Percentiles rank a stretch among this genome's conserved stretches.
Conservation (phyloP, 2,329 filamentous ascomycete genomes). For the Arachnomyces sp. region DNA sequence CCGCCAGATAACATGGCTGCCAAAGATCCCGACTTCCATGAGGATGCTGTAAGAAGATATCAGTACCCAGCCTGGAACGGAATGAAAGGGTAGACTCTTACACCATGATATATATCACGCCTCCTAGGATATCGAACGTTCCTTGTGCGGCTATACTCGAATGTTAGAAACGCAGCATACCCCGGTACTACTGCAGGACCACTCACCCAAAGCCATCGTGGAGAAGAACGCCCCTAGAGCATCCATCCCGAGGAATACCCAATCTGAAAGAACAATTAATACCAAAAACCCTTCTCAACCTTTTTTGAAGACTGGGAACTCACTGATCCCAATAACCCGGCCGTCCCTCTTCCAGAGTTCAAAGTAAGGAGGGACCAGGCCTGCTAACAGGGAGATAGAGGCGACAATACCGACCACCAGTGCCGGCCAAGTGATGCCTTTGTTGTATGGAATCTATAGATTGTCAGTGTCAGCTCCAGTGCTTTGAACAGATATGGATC, state of each 20-base stretch:
- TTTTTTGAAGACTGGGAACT: conserved; percentile 13
- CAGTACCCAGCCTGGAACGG: neutral
- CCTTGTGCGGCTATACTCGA: conserved; percentile 45
- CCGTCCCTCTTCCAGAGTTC: conserved; percentile 56
- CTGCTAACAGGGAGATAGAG: conserved; percentile 47
- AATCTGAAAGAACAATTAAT: conserved; percentile 32
- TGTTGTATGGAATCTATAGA: conserved; percentile 45
- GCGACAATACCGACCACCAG: conserved; percentile 51
- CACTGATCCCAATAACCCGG: conserved; percentile 53
- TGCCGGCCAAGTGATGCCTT: conserved; percentile 47
- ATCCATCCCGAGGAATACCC: conserved; percentile 53
- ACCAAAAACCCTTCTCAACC: neutral
- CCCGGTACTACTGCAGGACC: neutral
- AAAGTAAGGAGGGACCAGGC: conserved; percentile 53
- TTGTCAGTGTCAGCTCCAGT: neutral
- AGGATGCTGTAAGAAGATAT: conserved; percentile 34
- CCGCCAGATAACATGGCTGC: conserved; percentile 52
- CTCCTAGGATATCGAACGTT: conserved; percentile 54
- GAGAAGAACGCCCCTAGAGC: conserved; percentile 56
- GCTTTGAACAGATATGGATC: conserved; percentile 1
- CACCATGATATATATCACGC: conserved; percentile 53
- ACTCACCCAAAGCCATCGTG: conserved; percentile 51
- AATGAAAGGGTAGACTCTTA: conserved; percentile 26
- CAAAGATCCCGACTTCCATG: conserved; percentile 53
- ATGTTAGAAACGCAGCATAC: neutral